These are phyloP conservation scores for Macrophomina pseudophaseolina DNA, from an alignment of 2,329 filamentous ascomycete genomes.

Conservation along the genomic window DNA sequence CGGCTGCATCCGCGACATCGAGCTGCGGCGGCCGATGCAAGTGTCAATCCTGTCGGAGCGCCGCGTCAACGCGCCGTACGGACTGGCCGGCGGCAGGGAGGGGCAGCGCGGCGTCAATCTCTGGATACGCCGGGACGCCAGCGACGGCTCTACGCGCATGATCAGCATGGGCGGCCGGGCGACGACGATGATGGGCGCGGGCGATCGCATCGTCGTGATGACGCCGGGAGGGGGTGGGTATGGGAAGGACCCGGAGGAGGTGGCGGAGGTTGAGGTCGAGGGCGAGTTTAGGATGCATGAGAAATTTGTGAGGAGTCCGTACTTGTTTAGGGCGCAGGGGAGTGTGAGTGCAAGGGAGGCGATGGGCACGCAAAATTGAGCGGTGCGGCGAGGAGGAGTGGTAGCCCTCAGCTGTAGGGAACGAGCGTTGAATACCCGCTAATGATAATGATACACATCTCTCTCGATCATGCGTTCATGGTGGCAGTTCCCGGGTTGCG, in stretches of 20 bases:
- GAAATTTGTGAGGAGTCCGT: constrained; percentile 20
- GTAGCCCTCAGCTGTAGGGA: too few species aligned
- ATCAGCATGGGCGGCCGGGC: constrained; percentile 82
- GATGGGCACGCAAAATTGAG: constrained; percentile 20
- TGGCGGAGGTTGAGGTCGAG: background rate
- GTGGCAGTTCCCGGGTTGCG: too few species aligned
- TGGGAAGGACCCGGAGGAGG: constrained; percentile 50
- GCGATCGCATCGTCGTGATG: constrained; percentile 76
- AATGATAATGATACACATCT: background rate
- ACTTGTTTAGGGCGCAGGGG: constrained; percentile 25
- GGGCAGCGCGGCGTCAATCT: constrained; percentile 73
- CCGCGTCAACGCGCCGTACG: constrained; percentile 74
- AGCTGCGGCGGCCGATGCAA: constrained; percentile 73
- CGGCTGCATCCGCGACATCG: constrained; percentile 63
- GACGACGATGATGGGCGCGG: constrained; percentile 74
- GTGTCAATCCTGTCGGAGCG: constrained; percentile 76
- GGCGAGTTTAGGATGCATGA: constrained; percentile 22
- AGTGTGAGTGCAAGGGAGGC: constrained; percentile 25
- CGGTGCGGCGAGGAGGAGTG: too few species aligned
- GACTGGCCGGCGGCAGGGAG: constrained; percentile 76
- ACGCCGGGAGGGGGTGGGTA: constrained; percentile 83
- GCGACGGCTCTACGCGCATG: constrained; percentile 60
- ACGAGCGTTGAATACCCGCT: background rate
- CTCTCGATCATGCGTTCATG: too few species aligned
- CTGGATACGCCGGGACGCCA: constrained; percentile 27